Evolutionary conservation across 164 flowering plant species (phyloP), one percentile per base, ranked within the genome.

Genomic region (Piper longum): DNA sequence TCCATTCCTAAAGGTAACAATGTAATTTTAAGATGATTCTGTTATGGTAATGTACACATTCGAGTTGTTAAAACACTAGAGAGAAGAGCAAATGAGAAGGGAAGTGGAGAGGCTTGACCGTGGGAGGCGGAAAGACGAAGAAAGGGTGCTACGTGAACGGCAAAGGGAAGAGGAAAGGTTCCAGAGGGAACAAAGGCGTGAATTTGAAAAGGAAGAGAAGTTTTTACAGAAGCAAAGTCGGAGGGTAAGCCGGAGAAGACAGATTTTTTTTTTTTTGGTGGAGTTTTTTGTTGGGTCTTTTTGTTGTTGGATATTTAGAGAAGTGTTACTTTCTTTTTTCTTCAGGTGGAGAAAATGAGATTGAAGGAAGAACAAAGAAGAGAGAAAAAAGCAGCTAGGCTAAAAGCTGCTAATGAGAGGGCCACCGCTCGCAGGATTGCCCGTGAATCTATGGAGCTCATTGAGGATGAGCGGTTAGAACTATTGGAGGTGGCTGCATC

Each of bases 91-190:
- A 83, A 82, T 85, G 75, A 77, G 81, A 70, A 85, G 85, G 69
- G 96, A 91, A 70, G 84, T 89, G 89, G 98, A 91, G 75, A 85
- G 78, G 72, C 92, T 81, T 58, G 98, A 91, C 42, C 89, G 96
- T 60, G 98, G 89, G 73, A 82, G 92, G 64, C 75, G 89, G 67
- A 91, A 84, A 69, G 98, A 91, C 76, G 96, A 89, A 70, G 98
- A 91, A 69, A 84, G 89, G 74, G 68, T 85, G 63, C 63, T 87
- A 76, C 92, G 98, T 60, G 98, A 91, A 78, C 86, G 73, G 73
- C 96, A 75, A 74, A 76, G 93, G 56, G 96, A 89, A 74, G 96
- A 85, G 72, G 98, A 89, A 73, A 79, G 91, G 56, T 85, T 66
- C 73, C 82, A 73, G 64, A 71, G 87, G 62, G 98, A 91, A 72